Percentiles rank a stretch among this genome's conserved stretches.
Evolutionary conservation across 768 basidiomycete species (phyloP).

Genomic region (Artomyces pyxidatus): DNA sequence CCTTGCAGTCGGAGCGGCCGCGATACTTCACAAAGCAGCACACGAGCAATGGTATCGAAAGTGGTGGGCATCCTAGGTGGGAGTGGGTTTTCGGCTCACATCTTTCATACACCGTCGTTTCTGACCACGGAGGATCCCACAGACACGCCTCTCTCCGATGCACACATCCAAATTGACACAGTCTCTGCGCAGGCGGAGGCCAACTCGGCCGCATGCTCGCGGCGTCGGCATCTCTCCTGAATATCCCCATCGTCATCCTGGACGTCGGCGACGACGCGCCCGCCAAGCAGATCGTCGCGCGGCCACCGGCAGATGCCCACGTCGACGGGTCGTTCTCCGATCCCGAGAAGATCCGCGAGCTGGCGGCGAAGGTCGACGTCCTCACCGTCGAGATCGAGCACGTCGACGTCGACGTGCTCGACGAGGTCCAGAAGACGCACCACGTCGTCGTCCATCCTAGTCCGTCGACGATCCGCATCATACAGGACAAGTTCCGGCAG

Average conservation of each 20-base stretch:
- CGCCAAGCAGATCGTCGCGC: constrained; percentile 80
- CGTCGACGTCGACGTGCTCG: constrained; percentile 71
- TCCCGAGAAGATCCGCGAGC: constrained; percentile 64
- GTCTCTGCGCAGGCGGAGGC: constrained; percentile 69
- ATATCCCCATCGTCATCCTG: constrained; percentile 76
- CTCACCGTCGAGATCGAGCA: constrained; percentile 97
- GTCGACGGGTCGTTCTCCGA: constrained; percentile 88
- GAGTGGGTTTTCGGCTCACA: constrained; percentile 20
- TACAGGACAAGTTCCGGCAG: constrained; percentile 72
- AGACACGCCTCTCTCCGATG: neutral
- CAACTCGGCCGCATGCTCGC: constrained; percentile 97
- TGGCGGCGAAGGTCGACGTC: constrained; percentile 76
- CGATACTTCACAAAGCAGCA: neutral
- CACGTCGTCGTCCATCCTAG: constrained; percentile 52
- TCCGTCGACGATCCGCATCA: constrained; percentile 73
- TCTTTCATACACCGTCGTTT: neutral
- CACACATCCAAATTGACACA: neutral
- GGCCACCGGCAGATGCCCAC: constrained; percentile 46
- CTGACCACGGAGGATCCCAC: neutral
- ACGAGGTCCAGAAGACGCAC: constrained; percentile 40
- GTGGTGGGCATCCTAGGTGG: constrained; percentile 31
- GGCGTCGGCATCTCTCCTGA: constrained; percentile 79
- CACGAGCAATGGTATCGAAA: constrained; percentile 17
- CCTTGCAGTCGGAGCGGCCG: too few species aligned
- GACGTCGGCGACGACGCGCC: constrained; percentile 76